Evolutionary conservation across 148 eudicot genomes (phyloP).

Genomic region (Polygonum aviculare): DNA sequence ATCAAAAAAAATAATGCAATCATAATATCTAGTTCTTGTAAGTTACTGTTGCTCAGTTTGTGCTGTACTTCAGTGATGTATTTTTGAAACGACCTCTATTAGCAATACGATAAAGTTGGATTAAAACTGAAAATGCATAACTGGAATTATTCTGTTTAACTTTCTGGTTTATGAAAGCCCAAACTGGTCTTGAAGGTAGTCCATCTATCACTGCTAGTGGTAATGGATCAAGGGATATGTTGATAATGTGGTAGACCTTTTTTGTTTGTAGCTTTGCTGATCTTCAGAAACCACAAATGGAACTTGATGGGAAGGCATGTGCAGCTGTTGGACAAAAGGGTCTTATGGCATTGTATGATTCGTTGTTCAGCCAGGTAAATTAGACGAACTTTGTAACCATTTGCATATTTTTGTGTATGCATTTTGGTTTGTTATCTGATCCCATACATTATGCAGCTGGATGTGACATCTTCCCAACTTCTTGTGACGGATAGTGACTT

Average conservation of each 20-base stretch:
- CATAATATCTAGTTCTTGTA: not conserved
- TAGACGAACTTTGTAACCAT: not conserved
- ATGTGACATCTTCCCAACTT: slow-evolving; percentile 87
- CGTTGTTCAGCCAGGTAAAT: slow-evolving; percentile 83
- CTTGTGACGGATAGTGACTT: slow-evolving; percentile 95
- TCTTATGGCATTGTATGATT: slow-evolving; percentile 94
- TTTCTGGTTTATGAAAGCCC: not conserved
- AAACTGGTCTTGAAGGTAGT: not conserved
- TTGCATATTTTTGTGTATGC: slow-evolving; percentile 3
- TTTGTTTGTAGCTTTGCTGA: slow-evolving; percentile 68
- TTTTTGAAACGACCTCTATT: not conserved
- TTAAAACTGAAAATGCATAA: not conserved
- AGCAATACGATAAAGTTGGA: not conserved
- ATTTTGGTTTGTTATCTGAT: slow-evolving; percentile 10
- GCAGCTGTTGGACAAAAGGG: slow-evolving; percentile 99
- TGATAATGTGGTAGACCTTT: not conserved
- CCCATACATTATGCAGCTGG: slow-evolving; percentile 53
- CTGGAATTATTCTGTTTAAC: not conserved
- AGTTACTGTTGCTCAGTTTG: not conserved
- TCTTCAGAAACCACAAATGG: slow-evolving; percentile 92
- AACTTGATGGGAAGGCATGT: slow-evolving; percentile 96
- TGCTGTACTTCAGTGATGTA: not conserved
- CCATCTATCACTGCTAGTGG: not conserved
- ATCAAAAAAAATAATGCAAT: too few relatives aligned
- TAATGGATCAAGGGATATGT: not conserved